Percentiles rank a stretch among this genome's conserved stretches.
Evolutionary conservation across 768 basidiomycete genomes (phyloP).

Genomic region (Termitomyces sp.): DNA sequence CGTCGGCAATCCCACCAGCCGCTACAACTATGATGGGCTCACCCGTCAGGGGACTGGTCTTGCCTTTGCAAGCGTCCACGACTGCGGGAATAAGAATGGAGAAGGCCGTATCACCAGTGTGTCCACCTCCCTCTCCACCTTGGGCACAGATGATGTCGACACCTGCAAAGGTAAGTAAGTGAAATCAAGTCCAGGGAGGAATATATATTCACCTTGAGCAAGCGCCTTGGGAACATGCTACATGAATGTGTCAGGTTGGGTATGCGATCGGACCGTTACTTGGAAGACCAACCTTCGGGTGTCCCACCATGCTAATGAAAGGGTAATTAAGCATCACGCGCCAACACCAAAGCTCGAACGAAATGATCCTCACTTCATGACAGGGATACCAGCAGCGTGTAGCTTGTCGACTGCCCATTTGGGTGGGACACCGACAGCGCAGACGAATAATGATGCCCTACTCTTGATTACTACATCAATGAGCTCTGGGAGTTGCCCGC

Average conservation of each 20-base stretch:
- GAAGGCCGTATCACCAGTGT: slow-evolving; percentile 81
- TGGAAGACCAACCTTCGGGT: slow-evolving; percentile 58
- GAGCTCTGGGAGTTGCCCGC: slow-evolving; percentile 72
- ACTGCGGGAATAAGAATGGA: slow-evolving; percentile 80
- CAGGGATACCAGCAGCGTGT: slow-evolving; percentile 72
- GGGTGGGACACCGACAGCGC: slow-evolving; percentile 82
- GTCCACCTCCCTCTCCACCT: slow-evolving; percentile 86
- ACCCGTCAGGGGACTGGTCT: slow-evolving; percentile 74
- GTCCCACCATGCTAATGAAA: slow-evolving; percentile 68
- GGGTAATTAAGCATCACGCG: neutral
- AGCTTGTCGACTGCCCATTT: slow-evolving; percentile 79
- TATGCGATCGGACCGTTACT: neutral
- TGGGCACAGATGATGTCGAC: slow-evolving; percentile 90
- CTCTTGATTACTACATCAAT: slow-evolving; percentile 75
- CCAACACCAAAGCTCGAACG: neutral
- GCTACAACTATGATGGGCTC: slow-evolving; percentile 76
- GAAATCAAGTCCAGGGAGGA: neutral
- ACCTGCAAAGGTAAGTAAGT: slow-evolving; percentile 33
- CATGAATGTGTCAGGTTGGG: neutral
- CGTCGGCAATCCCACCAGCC: slow-evolving; percentile 83
- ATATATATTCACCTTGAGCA: slow-evolving; percentile 48
- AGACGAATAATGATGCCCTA: slow-evolving; percentile 76
- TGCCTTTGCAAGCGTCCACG: slow-evolving; percentile 71
- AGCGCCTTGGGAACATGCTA: slow-evolving; percentile 76
- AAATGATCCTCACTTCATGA: slow-evolving; percentile 70